A percentile compares a stretch with the other conserved stretches of the same genome.
phyloP scores from a whole-genome alignment of 2,329 filamentous ascomycete genomes.

The Phialophora expanda region DNA sequence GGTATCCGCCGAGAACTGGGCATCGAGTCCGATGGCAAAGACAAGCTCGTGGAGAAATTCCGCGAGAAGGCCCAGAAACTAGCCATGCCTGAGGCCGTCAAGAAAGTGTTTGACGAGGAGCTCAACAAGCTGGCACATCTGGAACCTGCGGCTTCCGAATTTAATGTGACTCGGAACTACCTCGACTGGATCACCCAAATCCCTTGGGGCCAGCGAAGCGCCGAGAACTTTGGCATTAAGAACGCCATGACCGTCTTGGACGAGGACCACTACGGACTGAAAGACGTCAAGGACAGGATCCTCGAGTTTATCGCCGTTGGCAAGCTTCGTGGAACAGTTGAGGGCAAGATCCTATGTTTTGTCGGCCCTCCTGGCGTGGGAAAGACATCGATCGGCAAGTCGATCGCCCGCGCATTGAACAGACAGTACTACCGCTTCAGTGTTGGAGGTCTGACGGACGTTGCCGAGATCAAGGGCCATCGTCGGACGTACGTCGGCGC shows the following conservation, averaged over 20 bases:
- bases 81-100: conserved; percentile 94
- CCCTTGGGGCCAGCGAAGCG: conserved; percentile 92
- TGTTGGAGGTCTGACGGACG: conserved; percentile 93
- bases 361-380: conserved; percentile 96
- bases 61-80: conserved; percentile 92
- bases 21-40: conserved; percentile 96
- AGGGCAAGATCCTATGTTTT: conserved; percentile 97
- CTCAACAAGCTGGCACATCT: conserved; percentile 95
- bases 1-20: conserved; percentile 94
- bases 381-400: conserved; percentile 99
- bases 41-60: conserved; percentile 97
- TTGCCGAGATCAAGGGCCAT: conserved; percentile 98
- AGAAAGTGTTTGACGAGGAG: conserved; percentile 98
- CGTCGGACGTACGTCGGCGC: conserved; percentile 95
- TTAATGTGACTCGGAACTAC: conserved; percentile 98
- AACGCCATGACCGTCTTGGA: conserved; percentile 90
- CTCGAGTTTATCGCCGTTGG: conserved; percentile 98
- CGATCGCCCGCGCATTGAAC: conserved; percentile 91
- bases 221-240: conserved; percentile 94
- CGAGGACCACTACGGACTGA: conserved; percentile 94
- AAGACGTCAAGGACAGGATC: conserved; percentile 98
- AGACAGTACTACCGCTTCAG: conserved; percentile 98
- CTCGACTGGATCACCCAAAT: conserved; percentile 98
- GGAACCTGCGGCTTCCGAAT: conserved; percentile 94
- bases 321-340: conserved; percentile 93